phyloP scores from a whole-genome alignment of 768 basidiomycete species.

The Lentinula detonsa region DNA sequence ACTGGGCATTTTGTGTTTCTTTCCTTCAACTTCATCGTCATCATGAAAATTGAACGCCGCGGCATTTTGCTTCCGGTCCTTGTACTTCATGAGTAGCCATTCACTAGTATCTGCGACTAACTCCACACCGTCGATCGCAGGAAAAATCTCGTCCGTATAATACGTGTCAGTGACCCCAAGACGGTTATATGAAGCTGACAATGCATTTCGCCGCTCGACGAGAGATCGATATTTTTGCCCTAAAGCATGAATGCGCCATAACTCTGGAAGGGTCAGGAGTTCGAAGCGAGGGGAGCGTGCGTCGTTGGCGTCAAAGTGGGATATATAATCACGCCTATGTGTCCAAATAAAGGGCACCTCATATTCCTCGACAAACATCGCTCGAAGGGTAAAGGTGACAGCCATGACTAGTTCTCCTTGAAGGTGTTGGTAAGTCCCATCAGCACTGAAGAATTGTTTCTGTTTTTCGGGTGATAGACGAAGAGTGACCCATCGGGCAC shows the following conservation, averaged over 20 bases:
- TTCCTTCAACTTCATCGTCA: constrained; percentile 47
- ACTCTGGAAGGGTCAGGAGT: constrained; percentile 70
- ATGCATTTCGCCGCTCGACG: constrained; percentile 60
- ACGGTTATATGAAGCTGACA: constrained; percentile 60
- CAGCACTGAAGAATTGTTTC: constrained; percentile 64
- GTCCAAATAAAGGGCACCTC: constrained; percentile 96
- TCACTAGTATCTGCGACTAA: constrained; percentile 87
- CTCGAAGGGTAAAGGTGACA: constrained; percentile 72
- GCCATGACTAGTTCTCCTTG: constrained; percentile 69
- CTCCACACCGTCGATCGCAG: constrained; percentile 76
- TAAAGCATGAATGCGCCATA: constrained; percentile 89
- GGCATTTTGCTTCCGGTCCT: constrained; percentile 60
- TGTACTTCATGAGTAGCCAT: constrained; percentile 85
- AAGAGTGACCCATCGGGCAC: constrained; percentile 84
- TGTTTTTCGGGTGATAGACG: constrained; percentile 63
- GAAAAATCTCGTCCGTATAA: constrained; percentile 63
- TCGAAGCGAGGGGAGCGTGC: constrained; percentile 57
- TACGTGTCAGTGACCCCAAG: constrained; percentile 69
- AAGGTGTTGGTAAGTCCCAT: constrained; percentile 54
- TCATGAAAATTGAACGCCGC: constrained; percentile 66
- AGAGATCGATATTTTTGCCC: constrained; percentile 89
- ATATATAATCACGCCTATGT: constrained; percentile 88
- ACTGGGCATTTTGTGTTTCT: constrained; percentile 78
- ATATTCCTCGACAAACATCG: constrained; percentile 80
- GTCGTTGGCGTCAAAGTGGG: constrained; percentile 68